Evolutionary conservation across 169 alveolate genomes (phyloP).

Genomic region (Amoebophrya sp.): DNA sequence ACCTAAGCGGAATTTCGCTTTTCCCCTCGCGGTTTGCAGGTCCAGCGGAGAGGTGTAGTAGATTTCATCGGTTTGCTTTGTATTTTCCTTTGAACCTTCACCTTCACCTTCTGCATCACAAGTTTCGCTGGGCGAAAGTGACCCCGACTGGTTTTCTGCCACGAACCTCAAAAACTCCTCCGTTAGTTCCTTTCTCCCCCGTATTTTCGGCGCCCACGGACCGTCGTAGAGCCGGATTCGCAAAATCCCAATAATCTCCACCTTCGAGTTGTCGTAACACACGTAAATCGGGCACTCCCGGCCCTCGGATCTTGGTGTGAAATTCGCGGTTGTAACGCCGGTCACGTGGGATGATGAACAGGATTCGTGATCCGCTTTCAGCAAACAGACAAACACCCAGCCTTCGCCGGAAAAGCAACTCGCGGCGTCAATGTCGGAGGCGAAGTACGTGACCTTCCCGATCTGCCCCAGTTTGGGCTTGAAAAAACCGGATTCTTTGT

Average conservation of each 20-base stretch:
- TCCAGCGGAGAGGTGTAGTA: not conserved
- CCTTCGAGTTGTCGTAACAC: not conserved
- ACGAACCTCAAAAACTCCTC: not conserved
- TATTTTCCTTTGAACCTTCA: no score
- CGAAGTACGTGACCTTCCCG: not conserved
- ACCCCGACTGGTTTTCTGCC: not conserved
- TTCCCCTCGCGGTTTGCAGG: not conserved
- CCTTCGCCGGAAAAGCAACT: slow-evolving; percentile 1
- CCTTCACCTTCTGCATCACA: no score
- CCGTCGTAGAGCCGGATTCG: not conserved
- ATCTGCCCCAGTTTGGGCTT: slow-evolving; percentile 5
- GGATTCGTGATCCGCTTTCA: not conserved
- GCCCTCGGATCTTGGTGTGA: not conserved
- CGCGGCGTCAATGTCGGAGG: not conserved
- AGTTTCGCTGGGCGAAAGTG: no score
- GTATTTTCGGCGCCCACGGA: not conserved
- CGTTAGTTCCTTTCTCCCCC: not conserved
- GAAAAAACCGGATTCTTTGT: not conserved
- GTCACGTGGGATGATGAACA: no score
- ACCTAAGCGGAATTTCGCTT: not conserved
- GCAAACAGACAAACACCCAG: not conserved
- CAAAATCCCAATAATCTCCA: not conserved
- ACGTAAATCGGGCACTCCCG: not conserved
- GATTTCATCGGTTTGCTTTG: not conserved
- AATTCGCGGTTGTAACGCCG: not conserved